phyloP scores from a whole-genome alignment of 352 stramenopile species.

The Phytopythium vexans region DNA sequence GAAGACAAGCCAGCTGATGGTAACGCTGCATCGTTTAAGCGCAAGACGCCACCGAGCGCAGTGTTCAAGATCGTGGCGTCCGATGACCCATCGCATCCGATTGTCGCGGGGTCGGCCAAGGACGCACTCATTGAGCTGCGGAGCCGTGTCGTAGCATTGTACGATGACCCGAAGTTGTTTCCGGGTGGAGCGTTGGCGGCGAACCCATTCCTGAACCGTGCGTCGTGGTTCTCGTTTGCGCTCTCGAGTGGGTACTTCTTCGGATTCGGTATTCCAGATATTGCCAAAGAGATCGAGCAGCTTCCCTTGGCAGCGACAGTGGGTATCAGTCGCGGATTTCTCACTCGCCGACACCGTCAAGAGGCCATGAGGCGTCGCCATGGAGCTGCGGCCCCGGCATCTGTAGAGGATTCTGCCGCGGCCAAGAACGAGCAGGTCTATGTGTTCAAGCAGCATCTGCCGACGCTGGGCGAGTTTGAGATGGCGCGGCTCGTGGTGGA shows the following conservation, averaged over 20 bases:
- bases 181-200: constrained; percentile 17
- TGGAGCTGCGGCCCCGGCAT: neutral
- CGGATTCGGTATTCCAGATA: constrained; percentile 67
- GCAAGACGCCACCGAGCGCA: constrained; percentile 12
- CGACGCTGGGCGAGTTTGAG: constrained; percentile 67
- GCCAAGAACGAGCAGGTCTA: constrained; percentile 56
- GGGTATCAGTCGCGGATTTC: constrained; percentile 46
- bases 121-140: constrained; percentile 74
- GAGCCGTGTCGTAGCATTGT: constrained; percentile 67
- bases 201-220: constrained; percentile 73
- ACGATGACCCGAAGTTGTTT: constrained; percentile 56
- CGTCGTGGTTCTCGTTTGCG: constrained; percentile 80
- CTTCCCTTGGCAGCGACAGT: constrained; percentile 71
- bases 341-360: constrained; percentile 10
- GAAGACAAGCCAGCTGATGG: too few species aligned
- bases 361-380: constrained; percentile 2
- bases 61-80: constrained; percentile 81
- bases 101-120: constrained; percentile 56
- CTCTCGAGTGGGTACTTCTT: constrained; percentile 81
- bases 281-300: constrained; percentile 63
- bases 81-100: constrained; percentile 62
- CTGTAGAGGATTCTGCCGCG: neutral
- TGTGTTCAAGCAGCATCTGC: constrained; percentile 82
- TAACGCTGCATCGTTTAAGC: too few species aligned
- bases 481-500: constrained; percentile 81